These are phyloP conservation scores for Teunomyces atbi DNA, from an alignment of 805 yeast species.

Conservation along the genomic window DNA sequence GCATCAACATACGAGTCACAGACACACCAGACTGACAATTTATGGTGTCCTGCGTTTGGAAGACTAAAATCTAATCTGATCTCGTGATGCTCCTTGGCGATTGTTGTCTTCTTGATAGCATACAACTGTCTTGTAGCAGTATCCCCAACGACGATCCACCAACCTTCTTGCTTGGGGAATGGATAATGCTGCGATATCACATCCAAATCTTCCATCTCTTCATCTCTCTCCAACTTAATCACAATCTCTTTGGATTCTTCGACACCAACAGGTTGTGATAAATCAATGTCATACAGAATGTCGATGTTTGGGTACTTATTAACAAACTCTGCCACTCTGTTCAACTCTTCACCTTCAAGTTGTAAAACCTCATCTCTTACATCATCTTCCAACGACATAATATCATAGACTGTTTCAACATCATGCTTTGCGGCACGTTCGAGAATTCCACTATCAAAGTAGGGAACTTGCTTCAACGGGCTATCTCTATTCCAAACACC, in stretches of 20 bases:
- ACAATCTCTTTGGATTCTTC: conserved; percentile 48
- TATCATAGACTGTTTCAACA: conserved; percentile 74
- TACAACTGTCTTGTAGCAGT: conserved; percentile 55
- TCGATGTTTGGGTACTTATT: conserved; percentile 89
- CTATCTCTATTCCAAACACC: conserved; percentile 80
- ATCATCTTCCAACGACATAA: conserved; percentile 78
- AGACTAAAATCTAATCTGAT: conserved; percentile 56
- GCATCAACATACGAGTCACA: conserved; percentile 93
- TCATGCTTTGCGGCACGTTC: conserved; percentile 51
- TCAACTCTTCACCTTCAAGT: conserved; percentile 45
- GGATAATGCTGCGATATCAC: conserved; percentile 66
- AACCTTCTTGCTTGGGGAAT: conserved; percentile 55
- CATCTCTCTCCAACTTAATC: conserved; percentile 65
- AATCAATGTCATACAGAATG: conserved; percentile 50
- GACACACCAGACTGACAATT: conserved; percentile 75
- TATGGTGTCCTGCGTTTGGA: conserved; percentile 59
- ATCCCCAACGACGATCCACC: conserved; percentile 93
- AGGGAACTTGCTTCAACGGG: conserved; percentile 81
- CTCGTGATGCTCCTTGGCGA: conserved; percentile 51
- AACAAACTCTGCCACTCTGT: conserved; percentile 79
- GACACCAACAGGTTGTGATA: conserved; percentile 39
- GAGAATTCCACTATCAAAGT: conserved; percentile 50
- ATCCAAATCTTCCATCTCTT: conserved; percentile 64
- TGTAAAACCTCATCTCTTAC: conserved; percentile 62
- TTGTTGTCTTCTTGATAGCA: conserved; percentile 65